Evolutionary conservation across 2,329 filamentous ascomycete species (phyloP).

Genomic region (Apiospora hydei): DNA sequence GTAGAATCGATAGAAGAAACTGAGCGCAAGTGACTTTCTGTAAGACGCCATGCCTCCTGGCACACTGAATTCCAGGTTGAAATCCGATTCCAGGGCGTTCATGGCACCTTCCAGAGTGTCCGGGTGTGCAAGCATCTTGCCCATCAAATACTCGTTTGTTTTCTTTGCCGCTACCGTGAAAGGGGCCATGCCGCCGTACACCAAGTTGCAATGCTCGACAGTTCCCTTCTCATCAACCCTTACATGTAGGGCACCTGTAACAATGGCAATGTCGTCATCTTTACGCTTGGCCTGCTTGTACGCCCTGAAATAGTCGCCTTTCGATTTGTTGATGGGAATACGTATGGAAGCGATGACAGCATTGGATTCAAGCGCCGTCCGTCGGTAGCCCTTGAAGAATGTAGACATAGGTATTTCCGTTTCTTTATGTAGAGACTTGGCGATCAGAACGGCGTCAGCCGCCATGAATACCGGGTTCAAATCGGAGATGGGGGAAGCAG

Average conservation of each 20-base stretch:
- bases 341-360: constrained; percentile 86
- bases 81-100: constrained; percentile 88
- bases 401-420: constrained; percentile 88
- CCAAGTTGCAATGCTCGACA: constrained; percentile 78
- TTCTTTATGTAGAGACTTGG: constrained; percentile 76
- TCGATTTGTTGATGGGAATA: constrained; percentile 78
- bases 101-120: constrained; percentile 89
- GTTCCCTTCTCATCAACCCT: constrained; percentile 71
- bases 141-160: constrained; percentile 75
- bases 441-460: constrained; percentile 80
- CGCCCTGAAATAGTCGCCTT: constrained; percentile 83
- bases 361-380: constrained; percentile 80
- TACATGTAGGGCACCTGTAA: constrained; percentile 84
- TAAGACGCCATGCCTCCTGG: constrained; percentile 98
- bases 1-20: constrained; percentile 98
- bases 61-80: constrained; percentile 87
- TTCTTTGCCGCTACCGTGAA: constrained; percentile 87
- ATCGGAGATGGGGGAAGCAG: constrained; percentile 95
- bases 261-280: constrained; percentile 98
- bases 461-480: constrained; percentile 94
- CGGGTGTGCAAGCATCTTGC: constrained; percentile 80
- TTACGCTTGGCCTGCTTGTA: constrained; percentile 98
- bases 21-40: constrained; percentile 84
- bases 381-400: constrained; percentile 92
- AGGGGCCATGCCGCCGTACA: constrained; percentile 95